Evolutionary conservation across 495 filamentous ascomycete genomes (phyloP).

Genomic region (Xylaria longipes): DNA sequence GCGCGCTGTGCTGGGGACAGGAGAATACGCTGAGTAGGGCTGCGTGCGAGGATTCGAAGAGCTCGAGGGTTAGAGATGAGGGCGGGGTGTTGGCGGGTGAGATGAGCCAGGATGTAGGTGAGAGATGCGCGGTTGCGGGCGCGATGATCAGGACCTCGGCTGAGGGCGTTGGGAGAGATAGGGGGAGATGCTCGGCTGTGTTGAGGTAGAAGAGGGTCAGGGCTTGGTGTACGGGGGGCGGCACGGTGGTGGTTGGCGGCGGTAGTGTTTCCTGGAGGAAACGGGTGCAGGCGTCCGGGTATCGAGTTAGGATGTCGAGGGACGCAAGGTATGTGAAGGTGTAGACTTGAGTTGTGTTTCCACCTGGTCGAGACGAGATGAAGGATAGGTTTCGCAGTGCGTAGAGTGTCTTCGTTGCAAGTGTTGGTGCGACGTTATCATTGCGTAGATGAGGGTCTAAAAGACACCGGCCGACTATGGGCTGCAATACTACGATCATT

Average conservation of each 20-base stretch:
- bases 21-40: constrained; percentile 83
- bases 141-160: constrained; percentile 78
- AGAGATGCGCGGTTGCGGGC: constrained; percentile 79
- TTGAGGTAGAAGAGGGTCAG: constrained; percentile 94
- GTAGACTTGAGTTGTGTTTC: constrained; percentile 76
- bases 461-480: constrained; percentile 69
- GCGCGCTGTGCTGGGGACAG: constrained; percentile 72
- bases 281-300: constrained; percentile 69
- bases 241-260: constrained; percentile 63
- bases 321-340: constrained; percentile 85
- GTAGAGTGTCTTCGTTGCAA: constrained; percentile 79
- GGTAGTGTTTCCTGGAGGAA: constrained; percentile 72
- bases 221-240: constrained; percentile 75
- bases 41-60: constrained; percentile 93
- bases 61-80: constrained; percentile 60
- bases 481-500: constrained; percentile 75
- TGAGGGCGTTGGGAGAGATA: constrained; percentile 65
- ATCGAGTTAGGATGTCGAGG: constrained; percentile 84
- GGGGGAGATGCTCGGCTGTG: constrained; percentile 82
- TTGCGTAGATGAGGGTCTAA: constrained; percentile 52
- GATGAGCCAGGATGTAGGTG: constrained; percentile 65
- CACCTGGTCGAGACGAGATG: constrained; percentile 78
- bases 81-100: constrained; percentile 51
- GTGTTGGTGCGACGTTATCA: constrained; percentile 64
- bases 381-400: constrained; percentile 87